Conservation (phyloP, 1,284 basidiomycete genomes). For the Boletus smithii region DNA sequence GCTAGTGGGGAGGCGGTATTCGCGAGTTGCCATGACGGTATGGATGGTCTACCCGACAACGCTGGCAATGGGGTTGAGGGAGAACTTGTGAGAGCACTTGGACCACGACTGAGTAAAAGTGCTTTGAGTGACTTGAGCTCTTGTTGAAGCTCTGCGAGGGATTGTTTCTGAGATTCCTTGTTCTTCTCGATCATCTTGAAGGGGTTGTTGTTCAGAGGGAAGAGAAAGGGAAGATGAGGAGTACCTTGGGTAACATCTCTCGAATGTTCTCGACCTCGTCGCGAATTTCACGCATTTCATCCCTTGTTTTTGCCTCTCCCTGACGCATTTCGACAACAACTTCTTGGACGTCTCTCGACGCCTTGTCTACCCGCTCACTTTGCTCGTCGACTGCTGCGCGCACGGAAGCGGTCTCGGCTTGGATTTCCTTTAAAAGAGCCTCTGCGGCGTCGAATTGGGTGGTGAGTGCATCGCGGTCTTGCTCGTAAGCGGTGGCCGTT, state of each 20-base stretch:
- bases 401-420: slow-evolving; percentile 72
- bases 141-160: slow-evolving; percentile 83
- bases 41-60: slow-evolving; percentile 59
- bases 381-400: slow-evolving; percentile 80
- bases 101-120: slow-evolving; percentile 70
- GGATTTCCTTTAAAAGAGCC: slow-evolving; percentile 77
- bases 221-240: slow-evolving; percentile 7
- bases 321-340: slow-evolving; percentile 77
- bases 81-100: slow-evolving; percentile 41
- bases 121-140: slow-evolving; percentile 95
- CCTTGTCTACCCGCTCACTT: slow-evolving; percentile 71
- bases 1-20: slow-evolving; percentile 22
- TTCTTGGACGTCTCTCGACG: slow-evolving; percentile 77
- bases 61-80: slow-evolving; percentile 48
- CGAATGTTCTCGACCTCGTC: slow-evolving; percentile 89
- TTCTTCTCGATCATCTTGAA: slow-evolving; percentile 91
- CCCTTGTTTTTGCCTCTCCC: slow-evolving; percentile 74
- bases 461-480: slow-evolving; percentile 79
- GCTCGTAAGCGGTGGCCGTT: slow-evolving; percentile 84
- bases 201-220: slow-evolving; percentile 6
- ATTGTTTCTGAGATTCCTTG: slow-evolving; percentile 77
- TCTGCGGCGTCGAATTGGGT: slow-evolving; percentile 95
- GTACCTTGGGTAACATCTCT: slow-evolving; percentile 88
- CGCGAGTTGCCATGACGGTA: slow-evolving; percentile 87
- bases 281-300: slow-evolving; percentile 90